These are phyloP conservation scores for Quercus alba DNA, from an alignment of 306 rosid species.

Conservation along the genomic window DNA sequence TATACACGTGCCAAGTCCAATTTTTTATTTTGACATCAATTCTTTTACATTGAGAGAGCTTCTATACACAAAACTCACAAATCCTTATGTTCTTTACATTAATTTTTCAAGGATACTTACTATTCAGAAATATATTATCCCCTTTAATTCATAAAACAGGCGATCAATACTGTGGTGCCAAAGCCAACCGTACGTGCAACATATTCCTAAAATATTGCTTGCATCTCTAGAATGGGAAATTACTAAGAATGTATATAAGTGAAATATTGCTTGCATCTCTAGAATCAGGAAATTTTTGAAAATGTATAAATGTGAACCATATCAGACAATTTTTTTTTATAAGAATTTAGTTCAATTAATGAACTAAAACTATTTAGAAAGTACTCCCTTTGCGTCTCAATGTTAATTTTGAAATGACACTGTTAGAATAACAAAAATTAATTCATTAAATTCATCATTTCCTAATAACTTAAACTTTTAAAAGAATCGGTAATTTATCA, in stretches of 20 bases:
- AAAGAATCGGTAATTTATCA: too few species aligned
- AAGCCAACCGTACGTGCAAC: background rate
- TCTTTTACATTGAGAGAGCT: background rate
- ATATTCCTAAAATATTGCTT: background rate
- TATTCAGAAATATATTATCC: too few species aligned
- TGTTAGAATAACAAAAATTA: too few species aligned
- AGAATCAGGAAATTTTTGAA: background rate
- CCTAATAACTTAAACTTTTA: too few species aligned
- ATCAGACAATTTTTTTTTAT: too few species aligned
- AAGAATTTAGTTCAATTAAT: background rate
- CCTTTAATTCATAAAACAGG: too few species aligned
- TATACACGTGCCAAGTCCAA: background rate
- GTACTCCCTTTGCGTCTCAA: background rate
- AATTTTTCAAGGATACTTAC: background rate
- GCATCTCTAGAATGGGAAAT: background rate
- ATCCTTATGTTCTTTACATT: background rate
- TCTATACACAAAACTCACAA: background rate
- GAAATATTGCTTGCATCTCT: background rate
- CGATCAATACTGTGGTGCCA: background rate
- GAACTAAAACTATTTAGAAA: background rate
- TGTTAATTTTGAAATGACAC: too few species aligned
- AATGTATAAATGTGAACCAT: background rate
- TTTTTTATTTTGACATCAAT: background rate
- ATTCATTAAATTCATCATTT: too few species aligned
- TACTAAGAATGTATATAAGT: too few species aligned